Percentiles rank a stretch among this genome's conserved stretches.
These are phyloP conservation scores for Candida ulmi DNA, from an alignment of 805 yeast species.

Conservation along the genomic window DNA sequence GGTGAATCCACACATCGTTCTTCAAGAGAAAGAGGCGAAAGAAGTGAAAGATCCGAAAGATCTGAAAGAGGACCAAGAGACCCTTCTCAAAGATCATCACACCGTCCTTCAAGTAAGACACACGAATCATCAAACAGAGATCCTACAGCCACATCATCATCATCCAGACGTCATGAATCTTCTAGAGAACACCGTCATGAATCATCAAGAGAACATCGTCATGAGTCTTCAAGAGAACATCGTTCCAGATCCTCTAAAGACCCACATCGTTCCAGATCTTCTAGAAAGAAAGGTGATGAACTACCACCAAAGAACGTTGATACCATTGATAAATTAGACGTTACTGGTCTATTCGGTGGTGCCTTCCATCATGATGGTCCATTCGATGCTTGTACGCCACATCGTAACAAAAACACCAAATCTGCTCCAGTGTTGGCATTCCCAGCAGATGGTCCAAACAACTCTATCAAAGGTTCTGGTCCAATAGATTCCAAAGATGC, in stretches of 20 bases:
- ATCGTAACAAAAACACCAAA: conserved; percentile 70
- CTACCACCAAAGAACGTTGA: conserved; percentile 72
- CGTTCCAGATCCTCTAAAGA: conserved; percentile 13
- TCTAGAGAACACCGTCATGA: background rate
- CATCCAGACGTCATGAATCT: conserved; percentile 5
- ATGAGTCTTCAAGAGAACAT: conserved; percentile 6
- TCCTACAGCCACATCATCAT: background rate
- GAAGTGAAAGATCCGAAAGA: background rate
- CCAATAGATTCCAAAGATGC: conserved; percentile 49
- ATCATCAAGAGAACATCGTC: background rate
- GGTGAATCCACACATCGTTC: conserved; percentile 4
- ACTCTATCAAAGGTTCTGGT: conserved; percentile 66
- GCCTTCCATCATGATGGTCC: conserved; percentile 99
- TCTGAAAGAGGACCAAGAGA: background rate
- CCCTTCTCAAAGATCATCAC: background rate
- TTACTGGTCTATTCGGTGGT: conserved; percentile 89
- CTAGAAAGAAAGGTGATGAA: conserved; percentile 32
- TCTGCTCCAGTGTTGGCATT: conserved; percentile 94
- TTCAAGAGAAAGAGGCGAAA: background rate
- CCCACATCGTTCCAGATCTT: conserved; percentile 11
- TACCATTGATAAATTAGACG: conserved; percentile 92
- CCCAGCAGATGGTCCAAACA: conserved; percentile 94
- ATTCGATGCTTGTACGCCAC: conserved; percentile 97
- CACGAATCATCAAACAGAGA: too few relatives aligned
- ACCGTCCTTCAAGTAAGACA: too few relatives aligned